These are phyloP conservation scores for Teratosphaeria zuluensis DNA, from an alignment of 2,329 filamentous ascomycete genomes.

Conservation along the genomic window DNA sequence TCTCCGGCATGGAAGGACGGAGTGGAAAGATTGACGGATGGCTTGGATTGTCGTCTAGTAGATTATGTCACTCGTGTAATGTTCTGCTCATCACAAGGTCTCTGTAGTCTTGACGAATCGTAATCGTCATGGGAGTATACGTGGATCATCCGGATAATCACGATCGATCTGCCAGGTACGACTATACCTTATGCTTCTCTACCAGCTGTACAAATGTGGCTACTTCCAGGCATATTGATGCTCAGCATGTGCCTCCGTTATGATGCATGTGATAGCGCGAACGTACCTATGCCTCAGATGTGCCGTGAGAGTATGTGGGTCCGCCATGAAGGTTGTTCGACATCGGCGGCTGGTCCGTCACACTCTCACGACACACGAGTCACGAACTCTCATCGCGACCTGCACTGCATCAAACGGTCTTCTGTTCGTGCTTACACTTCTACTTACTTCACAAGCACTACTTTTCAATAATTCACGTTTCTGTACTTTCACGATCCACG, in stretches of 20 bases:
- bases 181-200: neutral
- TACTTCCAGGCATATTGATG: neutral
- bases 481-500: neutral
- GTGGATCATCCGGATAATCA: neutral
- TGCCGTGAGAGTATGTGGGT: neutral
- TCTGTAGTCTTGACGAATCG: neutral
- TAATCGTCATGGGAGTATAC: neutral
- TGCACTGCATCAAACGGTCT: neutral
- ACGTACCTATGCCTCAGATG: neutral
- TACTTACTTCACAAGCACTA: neutral
- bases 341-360: neutral
- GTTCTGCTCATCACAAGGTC: too few species aligned
- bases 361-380: neutral
- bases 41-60: neutral
- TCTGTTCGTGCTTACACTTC: neutral
- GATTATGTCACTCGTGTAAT: too few species aligned
- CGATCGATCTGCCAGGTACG: neutral
- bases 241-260: neutral
- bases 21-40: constrained; percentile 24
- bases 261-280: neutral
- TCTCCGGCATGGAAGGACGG: constrained; percentile 54
- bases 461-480: neutral
- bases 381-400: neutral
- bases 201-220: neutral
- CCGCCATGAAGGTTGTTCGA: neutral